Evolutionary conservation across 345 rosid genomes (phyloP), one percentile per base, ranked within the genome.

Genomic region (Mercurialis annua): DNA sequence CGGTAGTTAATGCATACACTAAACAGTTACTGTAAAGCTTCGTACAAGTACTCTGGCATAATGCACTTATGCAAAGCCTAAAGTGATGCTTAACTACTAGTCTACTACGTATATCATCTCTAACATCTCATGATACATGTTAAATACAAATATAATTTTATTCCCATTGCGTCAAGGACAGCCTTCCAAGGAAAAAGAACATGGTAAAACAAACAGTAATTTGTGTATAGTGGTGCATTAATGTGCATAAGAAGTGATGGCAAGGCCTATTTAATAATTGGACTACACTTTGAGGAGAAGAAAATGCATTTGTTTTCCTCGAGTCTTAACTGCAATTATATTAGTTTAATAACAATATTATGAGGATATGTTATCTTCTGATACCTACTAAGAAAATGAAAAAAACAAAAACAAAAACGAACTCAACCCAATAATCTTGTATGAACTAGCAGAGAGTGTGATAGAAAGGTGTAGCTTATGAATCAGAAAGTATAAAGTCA

Each of bases 401-500:
- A 67, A 31, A 67, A 38, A 15, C 7, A 26, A 58, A 44, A 55
- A 68, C 27, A n/a, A n/a, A n/a, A 51, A 61, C 18, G 59, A 66
- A 47, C 20, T 44, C 40, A 67, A 60, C 31, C 27, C 26, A 26
- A 24, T 27, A 26, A 24, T 27, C 16, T 40, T 8, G 36, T n/a
- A 46, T 53, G 54, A 34, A 51, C 56, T 33, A 53, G 53, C 42
- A 23, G 36, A n/a, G n/a, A n/a, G n/a, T n/a, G n/a, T n/a, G n/a
- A 49, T 56, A 36, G 18, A 51, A 51, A n/a, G 43, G 26, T 70
- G 27, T 20, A 56, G 51, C 23, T 17, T 27, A 8, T 27, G 47
- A 44, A 23, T 29, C 8, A 67, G 67, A 53, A 79, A 46, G 36
- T 55, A 27, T 43, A 53, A 64, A 30, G 50, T n/a, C 30, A n/a